Evolutionary conservation across 1,284 basidiomycete genomes (phyloP).

Genomic region (Cutaneotrichosporon cutaneum): DNA sequence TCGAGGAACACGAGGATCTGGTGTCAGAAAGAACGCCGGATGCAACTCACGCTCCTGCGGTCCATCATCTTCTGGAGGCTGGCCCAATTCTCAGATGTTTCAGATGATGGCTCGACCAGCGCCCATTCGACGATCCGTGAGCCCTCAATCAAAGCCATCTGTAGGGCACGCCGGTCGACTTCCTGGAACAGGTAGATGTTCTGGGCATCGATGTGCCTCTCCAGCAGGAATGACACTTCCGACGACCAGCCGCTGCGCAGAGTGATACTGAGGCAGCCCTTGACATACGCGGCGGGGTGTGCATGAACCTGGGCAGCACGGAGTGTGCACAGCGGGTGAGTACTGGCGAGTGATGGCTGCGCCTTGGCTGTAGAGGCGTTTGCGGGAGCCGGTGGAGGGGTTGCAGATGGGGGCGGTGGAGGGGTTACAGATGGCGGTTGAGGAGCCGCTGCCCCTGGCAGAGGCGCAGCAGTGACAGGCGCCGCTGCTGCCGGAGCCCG

Average conservation of each 20-base stretch:
- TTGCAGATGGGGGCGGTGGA: neutral
- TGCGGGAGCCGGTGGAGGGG: too few species aligned
- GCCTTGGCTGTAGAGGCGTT: neutral
- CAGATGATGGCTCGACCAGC: neutral
- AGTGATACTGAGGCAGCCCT: neutral
- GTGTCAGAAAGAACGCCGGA: neutral
- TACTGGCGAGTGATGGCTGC: neutral
- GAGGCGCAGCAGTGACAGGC: neutral
- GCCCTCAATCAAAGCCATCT: conserved; percentile 16
- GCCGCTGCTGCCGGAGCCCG: neutral
- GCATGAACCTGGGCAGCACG: neutral
- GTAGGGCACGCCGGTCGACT: conserved; percentile 6
- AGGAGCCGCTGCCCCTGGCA: neutral
- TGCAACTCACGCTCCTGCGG: conserved; percentile 6
- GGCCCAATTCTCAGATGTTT: neutral
- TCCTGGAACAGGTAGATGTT: conserved; percentile 1
- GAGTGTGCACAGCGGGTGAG: neutral
- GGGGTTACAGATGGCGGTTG: neutral
- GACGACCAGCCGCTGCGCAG: neutral
- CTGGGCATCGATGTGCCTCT: neutral
- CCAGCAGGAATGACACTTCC: neutral
- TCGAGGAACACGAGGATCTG: conserved; percentile 25
- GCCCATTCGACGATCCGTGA: conserved; percentile 27
- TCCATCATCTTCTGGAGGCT: neutral
- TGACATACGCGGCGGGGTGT: neutral